Evolutionary conservation across 1,284 basidiomycete genomes (phyloP), one percentile per base, ranked within the genome.

Genomic region (Laetiporus sulphureus): DNA sequence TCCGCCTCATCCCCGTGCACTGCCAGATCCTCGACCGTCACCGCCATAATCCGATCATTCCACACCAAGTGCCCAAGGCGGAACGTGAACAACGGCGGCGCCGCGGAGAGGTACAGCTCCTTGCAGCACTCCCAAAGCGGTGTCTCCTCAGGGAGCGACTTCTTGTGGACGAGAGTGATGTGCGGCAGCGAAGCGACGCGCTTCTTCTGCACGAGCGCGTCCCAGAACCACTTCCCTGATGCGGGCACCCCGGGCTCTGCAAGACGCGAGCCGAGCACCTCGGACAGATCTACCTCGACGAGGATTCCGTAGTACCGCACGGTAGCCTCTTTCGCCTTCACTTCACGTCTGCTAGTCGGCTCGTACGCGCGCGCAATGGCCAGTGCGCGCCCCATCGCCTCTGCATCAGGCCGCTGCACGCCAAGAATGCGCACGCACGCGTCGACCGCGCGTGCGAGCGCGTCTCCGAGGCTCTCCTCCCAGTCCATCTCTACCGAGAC

Each of bases 161-260:
- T 83, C 48, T 65, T 63, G 60, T 99, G 95, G 6, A 86, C 80
- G 40, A 98, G 66, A 0, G 95, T 98, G 41, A 97, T 69, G 60
- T 99, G 95, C 1, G 94, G 92, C 4, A 71, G 63, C 11, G 60
- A 52, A 3, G 76, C 64, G 16, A 95, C 58, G 11, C 91, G 70
- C 3, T 68, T 56, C 0, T 62, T 60, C 5, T 44, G 44, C 30
- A 72, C 66, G 20, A 93, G 55, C 5, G 55, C 41, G 0, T 61
- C 52, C 72, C 81, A 85, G 46, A 89, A 73, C 5, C 46, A 33
- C 38, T 51, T 60, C 13, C 65, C 69, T 3, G 51, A 44, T 11
- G 51, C 40, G 0, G 63, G 50, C 20, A 57, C 54, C 4, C 58
- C 60, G 18, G 43, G 57, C 23, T 56, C 50, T 27, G 56, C 52